Evolutionary conservation across 345 rosid species (phyloP), one percentile per base, ranked within the genome.

Genomic region (Capsella bursapastoris): DNA sequence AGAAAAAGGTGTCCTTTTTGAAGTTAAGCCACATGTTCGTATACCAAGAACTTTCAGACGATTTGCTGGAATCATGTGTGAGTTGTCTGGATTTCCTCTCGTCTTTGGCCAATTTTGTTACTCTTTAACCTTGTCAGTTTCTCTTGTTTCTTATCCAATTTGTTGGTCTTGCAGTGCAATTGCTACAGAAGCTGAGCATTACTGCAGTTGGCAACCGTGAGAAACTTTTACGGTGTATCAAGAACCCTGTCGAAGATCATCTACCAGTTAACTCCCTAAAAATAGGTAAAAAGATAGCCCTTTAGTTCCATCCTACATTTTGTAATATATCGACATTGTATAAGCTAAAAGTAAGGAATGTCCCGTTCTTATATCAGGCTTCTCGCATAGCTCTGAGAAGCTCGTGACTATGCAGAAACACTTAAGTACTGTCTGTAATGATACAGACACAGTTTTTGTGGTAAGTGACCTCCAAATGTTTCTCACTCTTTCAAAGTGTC

Each of bases 41-140:
- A 80, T 93, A 35, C 98, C 98, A 27, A 84, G 98, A 79, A 93
- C 97, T 15, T 91, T 75, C 64, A 89, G 89, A 81, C 90, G 96
- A 0, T 91, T 91, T 53, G 78, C 96, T 34, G 96, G 97, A 45
- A 74, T 94, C 50, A 91, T 94, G 85, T 83, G 98, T 94, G 79
- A 76, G 96, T 86, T 63, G 10, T 44, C 38, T 22, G 10, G 6
- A 45, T 49, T 35, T 10, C 12, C 29, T 53, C 28, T 55, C 11
- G 13, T 7, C 16, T 4, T 37, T 8, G 11, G n/a, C 1, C 6
- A 40, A 50, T 8, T 70, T 14, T 32, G 9, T 27, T 58, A 53
- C 72, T 35, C 62, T 35, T n/a, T 38, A 4, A 48, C 14, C 53
- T 34, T 12, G 8, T 16, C 32, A 8, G 9, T 14, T 49, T 47